Evolutionary conservation across 306 rosid genomes (phyloP), one percentile per base, ranked within the genome.

Genomic region (Sicyos edulis): DNA sequence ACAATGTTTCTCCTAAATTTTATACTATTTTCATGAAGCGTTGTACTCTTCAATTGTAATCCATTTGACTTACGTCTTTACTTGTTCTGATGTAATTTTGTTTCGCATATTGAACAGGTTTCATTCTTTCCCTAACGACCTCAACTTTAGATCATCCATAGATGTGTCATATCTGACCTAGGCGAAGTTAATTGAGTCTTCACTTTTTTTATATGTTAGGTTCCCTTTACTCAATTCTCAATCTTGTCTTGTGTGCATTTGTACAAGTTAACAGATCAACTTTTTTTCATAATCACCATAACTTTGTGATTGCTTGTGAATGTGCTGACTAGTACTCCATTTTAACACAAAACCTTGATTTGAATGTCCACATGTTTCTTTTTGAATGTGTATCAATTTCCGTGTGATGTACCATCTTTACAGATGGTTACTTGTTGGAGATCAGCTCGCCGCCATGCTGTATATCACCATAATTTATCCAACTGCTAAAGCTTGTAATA

Each of bases 401-500:
- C n/a, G 11, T 29, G 49, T 34, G 14, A 15, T 13, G 12, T 61
- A 15, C 12, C 29, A 61, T 1, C 68, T 61, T 34, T 32, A 17
- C 68, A 34, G 45, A 61, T 61, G n/a, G 49, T 32, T 59, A 59
- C 44, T 26, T 26, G 66, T 14, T 15, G 17, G 68, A 22, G n/a
- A 63, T 32, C 14, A 34, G 22, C 16, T 20, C 22, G 14, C 13
- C 14, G 29, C 29, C 29, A 61, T 61, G 10, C 21, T 0, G 26
- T 37, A 16, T 34, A 14, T 34, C 45, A 21, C 50, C 50, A 29
- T 60, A 15, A 34, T 37, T 63, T 26, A 26, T 45, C 50, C 51
- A 29, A 63, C 51, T 15, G 69, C 50, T 62, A 34, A 63, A 37
- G 69, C 73, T 51, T 49, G 13, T 67, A 51, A 50, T 24, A 9